Base-by-base conservation (phyloP, 768 basidiomycete genomes). In the Tulasnella sp. region DNA sequence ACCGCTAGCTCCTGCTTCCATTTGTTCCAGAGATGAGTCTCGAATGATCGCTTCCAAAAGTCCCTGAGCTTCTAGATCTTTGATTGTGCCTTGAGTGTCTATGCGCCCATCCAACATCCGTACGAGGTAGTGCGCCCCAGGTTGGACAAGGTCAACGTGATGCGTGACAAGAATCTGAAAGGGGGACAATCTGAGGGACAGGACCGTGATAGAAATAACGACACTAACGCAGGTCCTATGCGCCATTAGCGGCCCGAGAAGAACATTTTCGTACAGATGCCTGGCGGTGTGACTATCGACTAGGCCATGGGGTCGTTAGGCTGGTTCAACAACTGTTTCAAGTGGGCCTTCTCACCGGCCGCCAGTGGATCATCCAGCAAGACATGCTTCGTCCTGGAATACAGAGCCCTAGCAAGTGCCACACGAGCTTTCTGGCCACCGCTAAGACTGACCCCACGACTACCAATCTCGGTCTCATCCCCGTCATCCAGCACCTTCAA, bases 31-130 rank as follows among this genome's bases (percentile, higher is more conserved):
- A 11, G 17, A 63, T 62, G 63, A 67, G 59, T 61, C 71, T 59
- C 68, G n/a, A 63, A 67, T 31, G 65, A 76, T 66, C 21, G 66
- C 64, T 17, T 70, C 66, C 1, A 76, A 67, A 3, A 72, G 59
- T 4, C 75, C 75, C 31, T 65, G 61, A 4, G 63, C 62, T 1
- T 69, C 68, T 1, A 76, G 68, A 11, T 74, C 72, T 10, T 66
- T 66, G 31, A 73, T 67, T 1, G 68, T 70, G 11, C 75, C 75
- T 51, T 73, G 67, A 17, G 67, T 63, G 58, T 75, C 75, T 34
- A 75, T 67, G 0, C 75, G 69, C 4, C 75, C 75, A 61, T 75
- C 74, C 2, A 74, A 66, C 44, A 76, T 67, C n/a, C 73, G 70
- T 34, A 75, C 63, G 2, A 76, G 61, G 51, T 74, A 74, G 49